A percentile compares a stretch with the other conserved stretches of the same genome.
Evolutionary conservation across 2,329 filamentous ascomycete genomes (phyloP).

Genomic region (Aspergillus neotritici): DNA sequence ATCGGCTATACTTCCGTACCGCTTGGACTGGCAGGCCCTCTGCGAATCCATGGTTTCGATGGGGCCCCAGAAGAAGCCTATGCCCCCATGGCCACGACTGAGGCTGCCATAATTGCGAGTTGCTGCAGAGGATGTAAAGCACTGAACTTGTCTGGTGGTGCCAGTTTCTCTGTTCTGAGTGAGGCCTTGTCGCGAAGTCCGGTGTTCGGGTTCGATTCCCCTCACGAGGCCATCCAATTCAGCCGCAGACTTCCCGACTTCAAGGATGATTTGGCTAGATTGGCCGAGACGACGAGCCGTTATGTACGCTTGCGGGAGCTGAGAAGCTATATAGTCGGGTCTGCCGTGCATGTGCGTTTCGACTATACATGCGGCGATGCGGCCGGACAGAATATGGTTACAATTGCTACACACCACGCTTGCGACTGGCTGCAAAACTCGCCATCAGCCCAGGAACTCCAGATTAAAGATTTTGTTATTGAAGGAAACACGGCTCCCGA

Average conservation of each 20-base stretch:
- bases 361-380: slow-evolving; percentile 24
- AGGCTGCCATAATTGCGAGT: slow-evolving; percentile 24
- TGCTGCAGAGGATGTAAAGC: slow-evolving; percentile 28
- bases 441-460: neutral
- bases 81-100: slow-evolving; percentile 26
- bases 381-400: slow-evolving; percentile 28
- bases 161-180: slow-evolving; percentile 14
- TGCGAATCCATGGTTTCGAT: neutral
- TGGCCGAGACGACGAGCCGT: slow-evolving; percentile 6
- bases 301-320: slow-evolving; percentile 6
- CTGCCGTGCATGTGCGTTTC: slow-evolving; percentile 20
- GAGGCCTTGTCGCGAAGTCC: slow-evolving; percentile 21
- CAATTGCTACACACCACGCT: slow-evolving; percentile 23
- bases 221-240: slow-evolving; percentile 17
- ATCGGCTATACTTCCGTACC: slow-evolving; percentile 7
- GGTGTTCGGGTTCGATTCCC: slow-evolving; percentile 18
- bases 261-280: neutral
- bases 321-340: slow-evolving; percentile 17
- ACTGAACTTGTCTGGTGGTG: slow-evolving; percentile 15
- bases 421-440: slow-evolving; percentile 11
- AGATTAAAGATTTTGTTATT: slow-evolving; percentile 8
- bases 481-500: slow-evolving; percentile 22
- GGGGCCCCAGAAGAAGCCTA: slow-evolving; percentile 7
- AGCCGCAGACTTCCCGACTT: neutral
- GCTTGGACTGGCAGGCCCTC: slow-evolving; percentile 5